A percentile compares a stretch with the other conserved stretches of the same genome.
These are phyloP conservation scores for Cladorrhinum sp. DNA, from an alignment of 2,329 filamentous ascomycete genomes.

Conservation along the genomic window DNA sequence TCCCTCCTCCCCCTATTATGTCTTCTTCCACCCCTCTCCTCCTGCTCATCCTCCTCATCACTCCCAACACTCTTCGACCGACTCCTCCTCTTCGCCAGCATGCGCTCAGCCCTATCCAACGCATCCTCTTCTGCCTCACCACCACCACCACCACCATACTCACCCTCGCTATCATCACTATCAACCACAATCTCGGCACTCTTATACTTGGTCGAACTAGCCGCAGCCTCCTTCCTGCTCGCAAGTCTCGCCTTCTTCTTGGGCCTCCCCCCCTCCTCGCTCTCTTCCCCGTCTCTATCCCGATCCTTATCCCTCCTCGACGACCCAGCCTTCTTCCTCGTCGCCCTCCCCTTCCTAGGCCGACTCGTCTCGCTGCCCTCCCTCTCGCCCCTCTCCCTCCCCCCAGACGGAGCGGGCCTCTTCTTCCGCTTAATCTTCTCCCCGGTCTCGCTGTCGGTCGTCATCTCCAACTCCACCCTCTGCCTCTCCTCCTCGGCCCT, in stretches of 20 bases:
- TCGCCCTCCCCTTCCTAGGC: slow-evolving; percentile 37
- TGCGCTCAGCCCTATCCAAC: slow-evolving; percentile 32
- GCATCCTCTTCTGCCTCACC: slow-evolving; percentile 38
- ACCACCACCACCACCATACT: slow-evolving; percentile 33
- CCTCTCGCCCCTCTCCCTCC: slow-evolving; percentile 33
- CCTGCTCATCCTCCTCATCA: slow-evolving; percentile 34
- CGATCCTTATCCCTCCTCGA: slow-evolving; percentile 37
- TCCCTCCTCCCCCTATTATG: slow-evolving; percentile 21
- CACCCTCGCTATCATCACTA: slow-evolving; percentile 50
- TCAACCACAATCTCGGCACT: slow-evolving; percentile 80
- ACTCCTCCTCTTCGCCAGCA: slow-evolving; percentile 26
- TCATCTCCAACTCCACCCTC: slow-evolving; percentile 72
- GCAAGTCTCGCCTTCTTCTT: slow-evolving; percentile 61
- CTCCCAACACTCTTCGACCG: not conserved
- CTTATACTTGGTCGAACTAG: slow-evolving; percentile 66
- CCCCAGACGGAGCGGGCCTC: slow-evolving; percentile 40
- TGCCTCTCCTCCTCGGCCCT: slow-evolving; percentile 67
- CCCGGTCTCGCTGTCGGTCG: slow-evolving; percentile 76
- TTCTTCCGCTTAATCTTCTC: slow-evolving; percentile 79
- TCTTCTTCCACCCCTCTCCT: slow-evolving; percentile 20
- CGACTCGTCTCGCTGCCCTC: slow-evolving; percentile 28
- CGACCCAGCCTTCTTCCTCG: slow-evolving; percentile 61
- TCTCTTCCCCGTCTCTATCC: slow-evolving; percentile 43
- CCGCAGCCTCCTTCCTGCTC: slow-evolving; percentile 44
- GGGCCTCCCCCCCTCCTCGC: slow-evolving; percentile 48